Conservation (phyloP, 352 stramenopile species). For the Elongisporangium prolatum region DNA sequence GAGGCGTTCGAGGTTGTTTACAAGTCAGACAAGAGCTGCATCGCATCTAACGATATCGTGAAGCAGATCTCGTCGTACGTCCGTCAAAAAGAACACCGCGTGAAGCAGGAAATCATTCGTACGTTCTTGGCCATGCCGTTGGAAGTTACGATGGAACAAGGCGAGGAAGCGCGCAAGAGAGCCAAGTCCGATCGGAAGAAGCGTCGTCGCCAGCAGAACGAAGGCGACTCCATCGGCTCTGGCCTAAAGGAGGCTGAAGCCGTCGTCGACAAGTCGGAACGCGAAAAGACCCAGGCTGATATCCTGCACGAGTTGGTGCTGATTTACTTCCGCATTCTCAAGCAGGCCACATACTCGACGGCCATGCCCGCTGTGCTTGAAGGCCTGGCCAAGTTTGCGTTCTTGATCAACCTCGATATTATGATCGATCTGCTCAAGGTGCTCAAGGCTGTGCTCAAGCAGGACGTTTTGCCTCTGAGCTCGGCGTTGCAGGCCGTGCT, state of each 20-base stretch:
- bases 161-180: slow-evolving; percentile 69
- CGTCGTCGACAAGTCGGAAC: slow-evolving; percentile 89
- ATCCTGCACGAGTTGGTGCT: slow-evolving; percentile 94
- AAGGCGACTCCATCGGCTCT: slow-evolving; percentile 83
- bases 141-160: slow-evolving; percentile 84
- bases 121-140: slow-evolving; percentile 77
- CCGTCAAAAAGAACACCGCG: slow-evolving; percentile 78
- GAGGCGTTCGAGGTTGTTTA: slow-evolving; percentile 71
- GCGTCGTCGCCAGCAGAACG: slow-evolving; percentile 63
- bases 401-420: slow-evolving; percentile 98
- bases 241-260: slow-evolving; percentile 94
- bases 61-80: slow-evolving; percentile 83
- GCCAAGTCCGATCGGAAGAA: slow-evolving; percentile 85
- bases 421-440: slow-evolving; percentile 95
- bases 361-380: slow-evolving; percentile 90
- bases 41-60: slow-evolving; percentile 65
- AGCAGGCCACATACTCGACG: slow-evolving; percentile 85
- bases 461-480: slow-evolving; percentile 62
- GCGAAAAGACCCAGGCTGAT: slow-evolving; percentile 93
- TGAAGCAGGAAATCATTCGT: slow-evolving; percentile 71
- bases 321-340: slow-evolving; percentile 97
- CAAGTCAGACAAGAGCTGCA: slow-evolving; percentile 66
- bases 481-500: slow-evolving; percentile 85
- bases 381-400: slow-evolving; percentile 94
- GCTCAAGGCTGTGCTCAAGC: slow-evolving; percentile 90